Percentiles rank a stretch among this genome's conserved stretches.
Evolutionary conservation across 2,329 filamentous ascomycete species (phyloP).

Genomic region (Epichloe sibirici): DNA sequence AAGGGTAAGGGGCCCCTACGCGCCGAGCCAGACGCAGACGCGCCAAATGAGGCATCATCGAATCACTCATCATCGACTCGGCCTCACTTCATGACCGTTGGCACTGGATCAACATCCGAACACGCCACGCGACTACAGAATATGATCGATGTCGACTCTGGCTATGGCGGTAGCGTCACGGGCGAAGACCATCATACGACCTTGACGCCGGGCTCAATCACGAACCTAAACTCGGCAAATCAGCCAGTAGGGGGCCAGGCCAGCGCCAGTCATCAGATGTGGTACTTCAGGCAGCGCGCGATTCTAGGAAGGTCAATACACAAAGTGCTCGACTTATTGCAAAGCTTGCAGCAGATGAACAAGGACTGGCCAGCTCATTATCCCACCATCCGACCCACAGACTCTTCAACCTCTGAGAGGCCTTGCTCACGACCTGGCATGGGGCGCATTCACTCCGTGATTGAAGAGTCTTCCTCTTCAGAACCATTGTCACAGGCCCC

Average conservation of each 20-base stretch:
- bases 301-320: conserved; percentile 81
- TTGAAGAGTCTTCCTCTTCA: conserved; percentile 32
- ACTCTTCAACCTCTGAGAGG: conserved; percentile 28
- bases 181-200: conserved; percentile 42
- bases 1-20: conserved; percentile 38
- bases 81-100: conserved; percentile 79
- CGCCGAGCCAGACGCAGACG: conserved; percentile 18
- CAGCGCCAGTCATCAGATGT: conserved; percentile 81
- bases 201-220: conserved; percentile 1
- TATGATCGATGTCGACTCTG: conserved; percentile 77
- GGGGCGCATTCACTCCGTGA: conserved; percentile 49
- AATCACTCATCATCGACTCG: conserved; percentile 17
- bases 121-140: conserved; percentile 71
- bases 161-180: conserved; percentile 72
- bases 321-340: conserved; percentile 71
- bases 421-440: conserved; percentile 49
- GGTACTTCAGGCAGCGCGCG: conserved; percentile 86
- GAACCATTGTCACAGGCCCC: conserved; percentile 31
- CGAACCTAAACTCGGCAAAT: conserved; percentile 32
- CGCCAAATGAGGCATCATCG: conserved; percentile 13
- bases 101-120: conserved; percentile 67
- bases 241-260: conserved; percentile 43
- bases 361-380: conserved; percentile 89
- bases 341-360: conserved; percentile 79
- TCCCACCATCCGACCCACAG: conserved; percentile 62